phyloP scores from a whole-genome alignment of 163 green algal species.

The Prototheca cutis region DNA sequence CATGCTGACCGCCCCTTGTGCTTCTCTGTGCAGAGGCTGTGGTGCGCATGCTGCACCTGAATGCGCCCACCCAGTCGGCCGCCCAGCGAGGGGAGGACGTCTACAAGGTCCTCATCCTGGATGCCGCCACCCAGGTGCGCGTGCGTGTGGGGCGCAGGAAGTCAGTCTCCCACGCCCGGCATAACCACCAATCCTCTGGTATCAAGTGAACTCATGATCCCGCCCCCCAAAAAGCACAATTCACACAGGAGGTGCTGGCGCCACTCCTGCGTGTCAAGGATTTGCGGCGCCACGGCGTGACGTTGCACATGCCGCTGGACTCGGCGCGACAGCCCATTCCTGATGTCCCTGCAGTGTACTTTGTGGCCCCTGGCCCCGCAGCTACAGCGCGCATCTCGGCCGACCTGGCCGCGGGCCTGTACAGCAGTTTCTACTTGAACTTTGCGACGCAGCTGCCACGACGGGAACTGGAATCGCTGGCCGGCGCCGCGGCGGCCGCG shows the following conservation, averaged over 20 bases:
- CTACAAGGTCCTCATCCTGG: constrained; percentile 96
- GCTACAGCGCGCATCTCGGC: constrained; percentile 62
- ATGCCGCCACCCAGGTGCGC: constrained; percentile 56
- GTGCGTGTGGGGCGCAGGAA: background rate
- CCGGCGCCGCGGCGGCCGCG: constrained; percentile 33
- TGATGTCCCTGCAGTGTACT: constrained; percentile 95
- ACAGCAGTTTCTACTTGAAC: constrained; percentile 89
- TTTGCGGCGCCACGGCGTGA: constrained; percentile 86
- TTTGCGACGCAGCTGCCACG: constrained; percentile 65
- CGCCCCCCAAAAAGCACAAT: background rate
- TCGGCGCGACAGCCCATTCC: constrained; percentile 81
- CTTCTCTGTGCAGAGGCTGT: constrained; percentile 39
- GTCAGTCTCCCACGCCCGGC: no score
- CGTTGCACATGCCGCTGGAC: constrained; percentile 88
- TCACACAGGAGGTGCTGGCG: constrained; percentile 68
- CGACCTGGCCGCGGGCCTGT: constrained; percentile 65
- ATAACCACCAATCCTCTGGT: no score
- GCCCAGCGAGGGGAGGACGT: constrained; percentile 30
- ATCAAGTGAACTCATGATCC: background rate
- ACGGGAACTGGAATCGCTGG: constrained; percentile 80
- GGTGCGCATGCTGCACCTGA: constrained; percentile 48
- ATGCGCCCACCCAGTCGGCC: constrained; percentile 15
- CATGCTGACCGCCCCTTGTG: no score
- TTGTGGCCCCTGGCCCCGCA: constrained; percentile 60
- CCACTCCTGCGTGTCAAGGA: constrained; percentile 87